phyloP scores from a whole-genome alignment of 345 rosid genomes.

The Pistacia vera region DNA sequence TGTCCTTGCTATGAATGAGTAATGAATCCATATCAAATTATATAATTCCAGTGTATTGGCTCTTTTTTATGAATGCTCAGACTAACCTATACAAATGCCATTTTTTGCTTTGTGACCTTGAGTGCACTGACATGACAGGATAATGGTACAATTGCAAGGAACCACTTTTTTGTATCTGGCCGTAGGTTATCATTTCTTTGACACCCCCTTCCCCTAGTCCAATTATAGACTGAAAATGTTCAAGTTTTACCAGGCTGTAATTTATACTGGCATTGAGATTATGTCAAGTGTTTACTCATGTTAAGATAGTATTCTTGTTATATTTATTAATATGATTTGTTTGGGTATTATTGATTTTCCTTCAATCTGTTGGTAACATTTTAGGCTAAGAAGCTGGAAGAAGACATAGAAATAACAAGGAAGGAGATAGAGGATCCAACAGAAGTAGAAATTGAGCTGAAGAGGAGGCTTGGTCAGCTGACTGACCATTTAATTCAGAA shows the following conservation, averaged over 20 bases:
- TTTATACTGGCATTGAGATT: background rate
- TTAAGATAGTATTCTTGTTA: background rate
- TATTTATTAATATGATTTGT: background rate
- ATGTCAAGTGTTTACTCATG: background rate
- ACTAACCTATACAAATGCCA: no score
- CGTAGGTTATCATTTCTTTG: background rate
- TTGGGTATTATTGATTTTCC: background rate
- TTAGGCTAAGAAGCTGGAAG: constrained; percentile 69
- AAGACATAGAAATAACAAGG: constrained; percentile 60
- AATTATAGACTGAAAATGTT: constrained; percentile 1
- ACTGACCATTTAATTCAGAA: constrained; percentile 98
- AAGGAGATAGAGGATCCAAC: constrained; percentile 90
- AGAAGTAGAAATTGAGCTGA: constrained; percentile 85
- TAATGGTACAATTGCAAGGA: background rate
- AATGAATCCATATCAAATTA: no score
- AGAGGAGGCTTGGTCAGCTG: constrained; percentile 82
- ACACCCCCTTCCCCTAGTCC: background rate
- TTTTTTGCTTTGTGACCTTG: background rate
- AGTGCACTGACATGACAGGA: background rate
- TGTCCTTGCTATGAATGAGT: background rate
- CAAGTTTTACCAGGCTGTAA: background rate
- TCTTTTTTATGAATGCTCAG: background rate
- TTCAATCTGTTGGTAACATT: constrained; percentile 8
- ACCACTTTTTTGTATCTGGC: background rate
- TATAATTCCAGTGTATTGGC: background rate